Conservation (phyloP, 306 rosid genomes). For the Quercus wislizeni region DNA sequence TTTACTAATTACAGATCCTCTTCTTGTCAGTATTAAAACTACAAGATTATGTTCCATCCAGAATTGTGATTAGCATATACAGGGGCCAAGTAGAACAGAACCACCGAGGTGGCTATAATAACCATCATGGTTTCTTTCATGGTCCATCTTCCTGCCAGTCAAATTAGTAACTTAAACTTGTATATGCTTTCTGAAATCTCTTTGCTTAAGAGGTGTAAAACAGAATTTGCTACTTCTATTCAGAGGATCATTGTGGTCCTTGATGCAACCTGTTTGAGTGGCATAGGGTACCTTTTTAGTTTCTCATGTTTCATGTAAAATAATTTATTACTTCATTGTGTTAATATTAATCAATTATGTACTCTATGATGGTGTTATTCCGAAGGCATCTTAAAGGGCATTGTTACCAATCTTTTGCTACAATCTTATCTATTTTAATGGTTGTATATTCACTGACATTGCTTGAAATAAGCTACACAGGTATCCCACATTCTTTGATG, state of each 20-base stretch:
- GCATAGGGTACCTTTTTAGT: background rate
- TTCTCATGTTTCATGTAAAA: background rate
- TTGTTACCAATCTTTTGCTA: background rate
- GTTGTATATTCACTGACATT: constrained; percentile 24
- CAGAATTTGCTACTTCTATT: background rate
- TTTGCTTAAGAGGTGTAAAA: background rate
- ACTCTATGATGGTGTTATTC: background rate
- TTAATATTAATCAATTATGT: background rate
- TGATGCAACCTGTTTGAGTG: background rate
- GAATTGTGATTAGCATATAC: background rate
- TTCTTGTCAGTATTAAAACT: background rate
- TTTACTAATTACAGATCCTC: background rate
- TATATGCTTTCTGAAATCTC: background rate
- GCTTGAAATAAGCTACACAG: constrained; percentile 39
- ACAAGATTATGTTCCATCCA: background rate
- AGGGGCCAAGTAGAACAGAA: background rate
- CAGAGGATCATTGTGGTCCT: background rate
- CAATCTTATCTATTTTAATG: background rate
- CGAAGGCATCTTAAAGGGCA: background rate
- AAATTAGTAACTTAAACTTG: background rate
- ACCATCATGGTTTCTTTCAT: background rate
- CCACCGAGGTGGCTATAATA: background rate
- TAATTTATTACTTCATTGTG: background rate
- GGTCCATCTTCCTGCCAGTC: background rate
- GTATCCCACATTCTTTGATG: constrained; percentile 91